phyloP scores from a whole-genome alignment of 1,284 basidiomycete species.

The Tilletia walkeri region DNA sequence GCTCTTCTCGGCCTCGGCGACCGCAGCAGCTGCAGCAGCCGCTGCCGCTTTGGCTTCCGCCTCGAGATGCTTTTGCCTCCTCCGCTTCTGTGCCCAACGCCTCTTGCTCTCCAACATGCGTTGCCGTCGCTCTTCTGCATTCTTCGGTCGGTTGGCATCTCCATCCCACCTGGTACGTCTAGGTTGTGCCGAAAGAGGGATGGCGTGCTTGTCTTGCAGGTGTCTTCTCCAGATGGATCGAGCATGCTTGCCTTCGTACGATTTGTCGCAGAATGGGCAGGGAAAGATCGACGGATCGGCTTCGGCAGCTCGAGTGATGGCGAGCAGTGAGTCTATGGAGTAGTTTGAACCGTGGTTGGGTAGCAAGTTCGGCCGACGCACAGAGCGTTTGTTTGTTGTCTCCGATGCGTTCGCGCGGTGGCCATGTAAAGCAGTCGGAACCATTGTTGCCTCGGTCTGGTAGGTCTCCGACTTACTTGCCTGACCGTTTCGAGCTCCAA shows the following conservation, averaged over 20 bases:
- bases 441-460: too few species aligned
- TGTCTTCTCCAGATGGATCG: conserved; percentile 63
- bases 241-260: conserved; percentile 62
- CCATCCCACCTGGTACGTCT: conserved; percentile 63
- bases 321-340: conserved; percentile 1
- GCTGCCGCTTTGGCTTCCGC: conserved; percentile 24
- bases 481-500: too few species aligned
- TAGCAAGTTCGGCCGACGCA: not conserved
- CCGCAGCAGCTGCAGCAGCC: conserved; percentile 16
- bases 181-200: conserved; percentile 60
- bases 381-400: not conserved
- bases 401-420: too few species aligned
- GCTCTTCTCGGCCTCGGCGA: conserved; percentile 18
- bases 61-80: conserved; percentile 49
- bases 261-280: conserved; percentile 59
- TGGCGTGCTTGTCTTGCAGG: conserved; percentile 63
- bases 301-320: conserved; percentile 17
- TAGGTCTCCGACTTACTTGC: too few species aligned
- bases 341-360: not conserved
- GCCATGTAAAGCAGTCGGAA: too few species aligned
- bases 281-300: conserved; percentile 39
- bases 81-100: conserved; percentile 61
- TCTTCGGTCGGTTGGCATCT: conserved; percentile 60
- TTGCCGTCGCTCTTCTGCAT: conserved; percentile 59
- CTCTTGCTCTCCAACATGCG: conserved; percentile 61